Evolutionary conservation across 139 green algal genomes (phyloP), one percentile per base, ranked within the genome.

Genomic region (Ettlia oleoabundans): DNA sequence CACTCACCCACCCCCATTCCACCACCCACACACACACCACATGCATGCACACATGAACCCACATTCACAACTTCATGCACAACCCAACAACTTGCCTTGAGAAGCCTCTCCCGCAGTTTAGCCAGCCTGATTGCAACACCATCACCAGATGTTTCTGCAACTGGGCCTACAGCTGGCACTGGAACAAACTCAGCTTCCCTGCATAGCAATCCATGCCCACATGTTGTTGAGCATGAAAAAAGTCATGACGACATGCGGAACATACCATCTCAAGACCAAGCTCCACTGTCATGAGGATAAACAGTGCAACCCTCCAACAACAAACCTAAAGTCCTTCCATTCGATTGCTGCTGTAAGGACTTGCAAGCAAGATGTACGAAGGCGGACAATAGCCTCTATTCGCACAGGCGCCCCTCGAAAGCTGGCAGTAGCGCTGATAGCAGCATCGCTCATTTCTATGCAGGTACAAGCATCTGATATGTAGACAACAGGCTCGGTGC

Each of bases 331-430:
- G 13, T 90, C 81, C 30, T 88, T 76, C 92, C 90, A 94, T 21
- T 81, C 84, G 83, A 97, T 86, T 10, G 92, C 86, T 4, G 90
- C 92, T 28, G 85, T 90, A 73, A 98, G 84, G 52, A 98, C 88
- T 62, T 96, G 83, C 65, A 98, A 89, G 88, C 92, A 97, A 2
- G 89, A 86, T 38, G 90, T 87, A 19, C 92, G 86, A 84, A 98
- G 85, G 40, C 84, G 67, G 37, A 83, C 86, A 37, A 97, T 67
- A 32, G 74, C 62, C 35, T 94, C 89, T 2, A 78, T 80, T 32
- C 73, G 73, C 35, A 80, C 73, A 30, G 73, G 51, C 4, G 73
- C 73, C 22, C 73, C 73, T 3, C 73, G 37, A 26, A 80, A 80
- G 7, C 7, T 80, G 35, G 73, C 73, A 40, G 73, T 69, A 1